Evolutionary conservation across 2,329 filamentous ascomycete species (phyloP), one percentile per base, ranked within the genome.

Genomic region (Aureobasidium sp.): DNA sequence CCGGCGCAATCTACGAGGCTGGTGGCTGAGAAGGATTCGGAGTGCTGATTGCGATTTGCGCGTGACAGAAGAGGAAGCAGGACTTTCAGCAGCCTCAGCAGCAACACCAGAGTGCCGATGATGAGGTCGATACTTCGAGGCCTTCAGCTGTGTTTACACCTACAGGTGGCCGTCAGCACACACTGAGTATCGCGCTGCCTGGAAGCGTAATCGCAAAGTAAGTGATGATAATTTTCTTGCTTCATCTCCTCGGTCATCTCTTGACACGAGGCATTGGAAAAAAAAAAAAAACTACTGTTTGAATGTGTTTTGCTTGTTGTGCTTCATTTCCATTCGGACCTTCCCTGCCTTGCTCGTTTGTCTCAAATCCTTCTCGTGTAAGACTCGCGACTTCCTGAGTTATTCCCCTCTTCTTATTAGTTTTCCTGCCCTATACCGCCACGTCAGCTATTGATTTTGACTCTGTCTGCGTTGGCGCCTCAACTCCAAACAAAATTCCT

Each of bases 141-240:
- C 87, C 88, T 4, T 86, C 85, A 5, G 85, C 87, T 9, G 77
- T 87, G 41, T 93, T 90, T 75, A 79, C 82, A 56, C 85, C 89
- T 1, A 80, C 77, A 0, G 79, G 81, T 49, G 85, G 87, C 39
- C 80, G 90, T 66, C 77, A 83, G 39, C 89, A 87, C 81, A 94
- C 90, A 0, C 72, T 94, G 20, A 92, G 87, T 45, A 81, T 94
- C 37, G 90, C 90, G 3, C 75, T 95, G 34, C 89, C 90, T 1
- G 89, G 87, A 37, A 93, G 89, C 71, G 84, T 94, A 48, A 82
- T 93, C 62, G 80, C 85, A 62, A 89, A 89, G 88, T 91, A 77
- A 64, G 78, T 74, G 8, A 5, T 25, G n/a, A 41, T 29, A 56
- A 37, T 56, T 52, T 61, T 27, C 27, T 39, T 59, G 37, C 44